A percentile compares a stretch with the other conserved stretches of the same genome.
These are phyloP conservation scores for Pestalotiopsis sp. DNA, from an alignment of 2,329 filamentous ascomycete genomes.

Conservation along the genomic window DNA sequence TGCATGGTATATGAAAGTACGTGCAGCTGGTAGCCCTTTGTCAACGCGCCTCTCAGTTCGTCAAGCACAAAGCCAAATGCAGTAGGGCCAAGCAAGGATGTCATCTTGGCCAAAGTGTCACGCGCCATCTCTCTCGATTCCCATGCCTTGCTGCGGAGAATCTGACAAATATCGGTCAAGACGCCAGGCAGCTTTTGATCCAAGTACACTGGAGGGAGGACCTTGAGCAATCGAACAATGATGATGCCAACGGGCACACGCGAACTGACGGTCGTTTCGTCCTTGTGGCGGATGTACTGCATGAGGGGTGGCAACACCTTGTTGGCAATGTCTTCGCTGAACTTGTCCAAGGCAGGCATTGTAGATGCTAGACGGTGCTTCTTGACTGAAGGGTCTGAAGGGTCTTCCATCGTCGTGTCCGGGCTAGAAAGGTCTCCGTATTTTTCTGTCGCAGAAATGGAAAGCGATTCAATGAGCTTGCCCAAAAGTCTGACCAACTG, in stretches of 20 bases:
- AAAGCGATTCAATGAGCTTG: conserved; percentile 77
- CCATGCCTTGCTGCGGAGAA: conserved; percentile 84
- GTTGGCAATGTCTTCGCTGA: conserved; percentile 71
- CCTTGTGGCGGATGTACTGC: conserved; percentile 90
- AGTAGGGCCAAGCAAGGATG: conserved; percentile 75
- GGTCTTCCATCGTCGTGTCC: conserved; percentile 31
- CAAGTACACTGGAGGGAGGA: conserved; percentile 76
- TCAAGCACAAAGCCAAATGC: conserved; percentile 94
- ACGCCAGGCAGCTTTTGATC: conserved; percentile 77
- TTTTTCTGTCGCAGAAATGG: conserved; percentile 48
- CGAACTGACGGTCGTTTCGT: conserved; percentile 91
- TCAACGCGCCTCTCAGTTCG: conserved; percentile 81
- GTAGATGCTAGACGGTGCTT: conserved; percentile 60
- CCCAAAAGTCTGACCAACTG: conserved; percentile 81
- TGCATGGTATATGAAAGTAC: conserved; percentile 95
- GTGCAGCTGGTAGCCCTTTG: conserved; percentile 88
- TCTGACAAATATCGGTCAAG: conserved; percentile 89
- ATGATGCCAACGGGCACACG: conserved; percentile 90
- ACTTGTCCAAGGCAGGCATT: conserved; percentile 67
- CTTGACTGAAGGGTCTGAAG: conserved; percentile 21
- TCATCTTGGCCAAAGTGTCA: conserved; percentile 84
- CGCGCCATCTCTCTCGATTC: conserved; percentile 90
- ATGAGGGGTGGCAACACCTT: conserved; percentile 79
- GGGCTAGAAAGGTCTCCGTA: conserved; percentile 46
- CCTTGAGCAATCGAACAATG: conserved; percentile 81